phyloP scores from a whole-genome alignment of 78 protist species.

The Acrasis kona region DNA sequence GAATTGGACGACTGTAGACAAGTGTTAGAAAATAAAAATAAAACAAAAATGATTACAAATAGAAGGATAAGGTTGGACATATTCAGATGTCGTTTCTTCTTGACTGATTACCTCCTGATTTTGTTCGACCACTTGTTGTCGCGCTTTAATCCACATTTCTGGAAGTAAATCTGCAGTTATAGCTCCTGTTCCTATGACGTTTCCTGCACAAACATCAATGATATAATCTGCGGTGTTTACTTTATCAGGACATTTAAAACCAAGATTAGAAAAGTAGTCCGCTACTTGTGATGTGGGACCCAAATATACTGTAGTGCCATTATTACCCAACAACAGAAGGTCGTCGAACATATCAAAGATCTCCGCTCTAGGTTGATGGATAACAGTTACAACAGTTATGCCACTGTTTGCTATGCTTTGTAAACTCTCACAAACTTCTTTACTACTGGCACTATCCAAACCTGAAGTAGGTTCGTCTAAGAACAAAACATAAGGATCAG shows the following conservation, averaged over 20 bases:
- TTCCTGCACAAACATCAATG: neutral
- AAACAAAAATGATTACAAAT: too few relatives aligned
- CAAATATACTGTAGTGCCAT: neutral
- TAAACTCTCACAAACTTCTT: neutral
- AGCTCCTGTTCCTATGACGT: neutral
- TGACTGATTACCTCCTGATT: too few relatives aligned
- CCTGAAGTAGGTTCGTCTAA: neutral
- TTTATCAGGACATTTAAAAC: neutral
- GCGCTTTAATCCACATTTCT: too few relatives aligned
- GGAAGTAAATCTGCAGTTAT: too few relatives aligned
- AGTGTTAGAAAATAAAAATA: too few relatives aligned
- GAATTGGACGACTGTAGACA: too few relatives aligned
- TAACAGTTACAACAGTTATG: neutral
- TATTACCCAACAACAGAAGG: neutral
- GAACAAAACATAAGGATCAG: neutral
- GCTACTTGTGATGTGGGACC: neutral
- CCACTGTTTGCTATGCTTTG: neutral
- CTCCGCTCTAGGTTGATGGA: neutral
- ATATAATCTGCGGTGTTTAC: neutral
- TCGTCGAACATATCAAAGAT: neutral
- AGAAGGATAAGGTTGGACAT: too few relatives aligned
- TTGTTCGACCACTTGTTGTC: too few relatives aligned
- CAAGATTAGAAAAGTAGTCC: neutral
- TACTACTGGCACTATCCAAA: neutral
- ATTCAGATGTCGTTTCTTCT: too few relatives aligned